Evolutionary conservation across 805 yeast species (phyloP), one percentile per base, ranked within the genome.

Genomic region (Millerago galiae): DNA sequence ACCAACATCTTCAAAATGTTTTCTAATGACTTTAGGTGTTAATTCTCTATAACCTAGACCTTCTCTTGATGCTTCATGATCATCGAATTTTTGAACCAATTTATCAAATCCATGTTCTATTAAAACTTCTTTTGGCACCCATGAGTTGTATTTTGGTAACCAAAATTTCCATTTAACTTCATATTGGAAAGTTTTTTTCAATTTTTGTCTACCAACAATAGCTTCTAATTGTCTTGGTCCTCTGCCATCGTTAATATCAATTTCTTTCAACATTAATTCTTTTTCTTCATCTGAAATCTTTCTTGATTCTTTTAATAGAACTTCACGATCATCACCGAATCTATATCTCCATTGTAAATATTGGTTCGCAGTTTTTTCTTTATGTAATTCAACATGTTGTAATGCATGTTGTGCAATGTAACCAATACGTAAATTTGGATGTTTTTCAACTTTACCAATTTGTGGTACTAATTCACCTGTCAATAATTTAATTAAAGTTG

Each of bases 391-490:
- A 46, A 91, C 98, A 60, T 91, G 98, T 67, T 89, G 96, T 62
- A 91, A 77, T 29, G 99, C 98, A 59, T 91, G 98, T 72, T 91
- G 99, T 16, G 98, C 98, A 71, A 91, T 93, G 71, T 91, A 91
- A 46, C 98, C 99, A 56, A 91, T 88, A 74, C 99, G 89, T 68
- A 93, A 74, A 67, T 91, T 91, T 51, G 98, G 98, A 71, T 91
- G 99, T 66, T 93, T 93, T 70, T 93, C 97, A 44, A 91, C 96
- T 48, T 79, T 81, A 58, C 99, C 99, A 45, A 68, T 74, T 49
- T 79, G 74, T 17, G 99, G 96, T 43, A 85, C 76, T 45, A 88
- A 71, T 66, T 91, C 99, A 51, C 87, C 99, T 9, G 98, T 93
- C 54, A 91, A 74, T 42, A 93, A 72, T 66, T 91, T 91, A 67